phyloP scores from a whole-genome alignment of 345 rosid species.

The Erysimum cheiranthoides region DNA sequence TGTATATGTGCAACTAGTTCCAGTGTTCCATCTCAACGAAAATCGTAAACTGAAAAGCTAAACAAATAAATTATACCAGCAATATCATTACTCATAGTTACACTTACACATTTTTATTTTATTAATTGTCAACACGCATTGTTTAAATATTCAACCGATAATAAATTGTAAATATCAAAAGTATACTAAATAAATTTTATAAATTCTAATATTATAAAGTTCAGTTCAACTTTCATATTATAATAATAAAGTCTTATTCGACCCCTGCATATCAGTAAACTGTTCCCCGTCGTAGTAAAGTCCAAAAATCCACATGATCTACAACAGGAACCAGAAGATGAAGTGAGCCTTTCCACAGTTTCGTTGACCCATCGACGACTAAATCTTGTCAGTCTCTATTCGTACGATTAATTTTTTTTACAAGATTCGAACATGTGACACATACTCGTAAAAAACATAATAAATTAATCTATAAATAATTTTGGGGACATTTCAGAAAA shows the following conservation, averaged over 20 bases:
- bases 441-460: slow-evolving; percentile 7
- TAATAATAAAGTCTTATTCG: neutral
- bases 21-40: neutral
- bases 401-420: neutral
- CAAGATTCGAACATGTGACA: slow-evolving; percentile 40
- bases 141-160: neutral
- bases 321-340: slow-evolving; percentile 35
- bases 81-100: neutral
- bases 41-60: neutral
- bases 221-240: slow-evolving; percentile 1
- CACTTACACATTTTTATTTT: neutral
- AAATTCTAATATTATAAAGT: neutral
- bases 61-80: neutral
- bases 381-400: slow-evolving; percentile 39
- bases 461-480: neutral
- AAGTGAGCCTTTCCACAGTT: slow-evolving; percentile 37
- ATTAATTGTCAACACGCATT: too few species aligned
- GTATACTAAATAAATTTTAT: too few species aligned
- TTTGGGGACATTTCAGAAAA: slow-evolving; percentile 25
- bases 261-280: slow-evolving; percentile 15
- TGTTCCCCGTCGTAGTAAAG: slow-evolving; percentile 31
- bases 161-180: neutral
- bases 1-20: neutral
- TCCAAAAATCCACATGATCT: slow-evolving; percentile 44
- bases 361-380: slow-evolving; percentile 38